These are phyloP conservation scores for Myxozyma vanderwaltii DNA, from an alignment of 805 yeast species.

Conservation along the genomic window DNA sequence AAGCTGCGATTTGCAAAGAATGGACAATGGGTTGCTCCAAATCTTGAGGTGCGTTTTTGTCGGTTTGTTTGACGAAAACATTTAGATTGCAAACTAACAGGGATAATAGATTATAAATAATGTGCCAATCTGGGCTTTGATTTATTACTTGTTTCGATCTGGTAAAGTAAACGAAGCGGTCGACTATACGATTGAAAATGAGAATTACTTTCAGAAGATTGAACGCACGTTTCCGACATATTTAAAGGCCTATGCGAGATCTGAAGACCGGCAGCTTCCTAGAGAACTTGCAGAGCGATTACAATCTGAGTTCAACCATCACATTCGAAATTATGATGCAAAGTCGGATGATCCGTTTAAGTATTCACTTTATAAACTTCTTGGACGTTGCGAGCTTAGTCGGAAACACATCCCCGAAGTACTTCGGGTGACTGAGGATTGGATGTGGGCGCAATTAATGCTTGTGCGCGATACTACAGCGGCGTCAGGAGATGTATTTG, in stretches of 20 bases:
- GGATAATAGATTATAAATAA: conserved; percentile 62
- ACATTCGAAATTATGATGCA: conserved; percentile 60
- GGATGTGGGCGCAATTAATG: conserved; percentile 93
- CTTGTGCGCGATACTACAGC: conserved; percentile 47
- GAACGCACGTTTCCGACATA: conserved; percentile 83
- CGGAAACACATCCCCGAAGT: conserved; percentile 69
- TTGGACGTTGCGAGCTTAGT: conserved; percentile 85
- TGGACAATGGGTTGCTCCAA: conserved; percentile 55
- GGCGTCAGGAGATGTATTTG: conserved; percentile 27
- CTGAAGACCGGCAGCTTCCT: conserved; percentile 58
- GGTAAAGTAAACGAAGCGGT: conserved; percentile 82
- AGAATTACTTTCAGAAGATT: conserved; percentile 74
- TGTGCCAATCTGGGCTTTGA: conserved; percentile 89
- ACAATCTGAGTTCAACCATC: conserved; percentile 79
- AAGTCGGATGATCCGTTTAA: conserved; percentile 85
- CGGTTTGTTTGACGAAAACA: background rate
- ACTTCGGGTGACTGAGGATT: conserved; percentile 82
- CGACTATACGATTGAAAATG: conserved; percentile 62
- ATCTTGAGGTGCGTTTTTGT: conserved; percentile 46
- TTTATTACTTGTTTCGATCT: conserved; percentile 81
- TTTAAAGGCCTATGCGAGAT: conserved; percentile 66
- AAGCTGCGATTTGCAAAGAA: conserved; percentile 49
- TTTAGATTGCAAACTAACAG: background rate
- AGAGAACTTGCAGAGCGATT: conserved; percentile 68
- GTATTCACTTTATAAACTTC: conserved; percentile 83